Percentiles rank a stretch among this genome's conserved stretches.
These are phyloP conservation scores for Cladophialophora carrionii DNA, from an alignment of 2,329 filamentous ascomycete genomes.

Conservation along the genomic window DNA sequence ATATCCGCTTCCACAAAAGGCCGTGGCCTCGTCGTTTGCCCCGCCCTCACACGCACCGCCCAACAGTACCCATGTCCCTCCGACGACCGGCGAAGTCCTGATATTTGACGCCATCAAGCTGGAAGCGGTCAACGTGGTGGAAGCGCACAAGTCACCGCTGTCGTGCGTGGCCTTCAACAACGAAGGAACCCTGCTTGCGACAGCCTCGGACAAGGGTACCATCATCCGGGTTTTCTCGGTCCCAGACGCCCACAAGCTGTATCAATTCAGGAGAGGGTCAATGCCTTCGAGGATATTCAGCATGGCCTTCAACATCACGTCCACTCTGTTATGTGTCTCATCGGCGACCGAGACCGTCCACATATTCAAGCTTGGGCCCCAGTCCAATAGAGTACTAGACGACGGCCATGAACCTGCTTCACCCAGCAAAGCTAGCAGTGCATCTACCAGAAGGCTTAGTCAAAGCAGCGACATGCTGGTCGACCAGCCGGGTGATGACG, in stretches of 20 bases:
- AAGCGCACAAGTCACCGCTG: conserved; percentile 88
- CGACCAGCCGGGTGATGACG: conserved; percentile 42
- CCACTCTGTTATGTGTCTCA: conserved; percentile 90
- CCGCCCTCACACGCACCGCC: conserved; percentile 83
- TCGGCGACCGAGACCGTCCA: conserved; percentile 96
- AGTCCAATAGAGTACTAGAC: conserved; percentile 19
- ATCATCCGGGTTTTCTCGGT: conserved; percentile 96
- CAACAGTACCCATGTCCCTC: conserved; percentile 73
- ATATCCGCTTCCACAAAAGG: conserved; percentile 79
- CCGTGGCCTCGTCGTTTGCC: conserved; percentile 55
- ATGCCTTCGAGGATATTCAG: conserved; percentile 96
- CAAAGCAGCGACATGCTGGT: conserved; percentile 46
- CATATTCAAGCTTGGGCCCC: conserved; percentile 76
- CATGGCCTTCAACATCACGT: conserved; percentile 97
- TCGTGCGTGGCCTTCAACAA: conserved; percentile 90
- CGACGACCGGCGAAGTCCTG: conserved; percentile 87
- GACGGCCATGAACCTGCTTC: conserved; percentile 32
- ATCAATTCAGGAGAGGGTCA: conserved; percentile 92
- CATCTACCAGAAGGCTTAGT: conserved; percentile 34
- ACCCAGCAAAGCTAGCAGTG: conserved; percentile 27
- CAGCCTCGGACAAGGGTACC: conserved; percentile 94
- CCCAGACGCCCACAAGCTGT: conserved; percentile 87
- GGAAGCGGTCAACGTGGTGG: conserved; percentile 92
- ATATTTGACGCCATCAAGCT: conserved; percentile 88
- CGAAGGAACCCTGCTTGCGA: conserved; percentile 88